These are phyloP conservation scores for Exophiala phaeomuriformis DNA, from an alignment of 2,329 filamentous ascomycete genomes.

Conservation along the genomic window DNA sequence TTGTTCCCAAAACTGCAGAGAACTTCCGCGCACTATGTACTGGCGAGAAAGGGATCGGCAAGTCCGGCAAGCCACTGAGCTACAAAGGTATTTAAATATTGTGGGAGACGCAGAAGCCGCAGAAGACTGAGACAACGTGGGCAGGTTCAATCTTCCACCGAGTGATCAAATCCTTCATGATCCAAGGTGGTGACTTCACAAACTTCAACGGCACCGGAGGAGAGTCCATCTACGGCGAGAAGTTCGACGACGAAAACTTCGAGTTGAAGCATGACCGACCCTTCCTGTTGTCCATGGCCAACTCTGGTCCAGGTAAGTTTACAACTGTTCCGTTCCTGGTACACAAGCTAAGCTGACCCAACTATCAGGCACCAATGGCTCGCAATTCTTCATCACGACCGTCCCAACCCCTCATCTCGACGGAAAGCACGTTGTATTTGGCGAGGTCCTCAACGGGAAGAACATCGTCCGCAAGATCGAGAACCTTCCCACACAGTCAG, in stretches of 20 bases:
- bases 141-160: constrained; percentile 80
- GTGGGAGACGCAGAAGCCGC: neutral
- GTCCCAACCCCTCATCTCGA: constrained; percentile 92
- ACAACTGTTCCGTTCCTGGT: neutral
- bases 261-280: constrained; percentile 83
- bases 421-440: constrained; percentile 95
- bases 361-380: constrained; percentile 74
- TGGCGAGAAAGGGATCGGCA: constrained; percentile 81
- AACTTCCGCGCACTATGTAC: constrained; percentile 95
- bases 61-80: constrained; percentile 74
- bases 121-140: constrained; percentile 1
- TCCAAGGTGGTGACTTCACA: constrained; percentile 96
- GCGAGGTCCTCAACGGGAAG: constrained; percentile 88
- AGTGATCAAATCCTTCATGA: constrained; percentile 98
- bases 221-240: constrained; percentile 94
- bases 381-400: constrained; percentile 97
- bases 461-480: constrained; percentile 84
- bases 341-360: constrained; percentile 5
- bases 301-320: constrained; percentile 73
- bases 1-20: constrained; percentile 90
- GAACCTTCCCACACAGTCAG: constrained; percentile 64
- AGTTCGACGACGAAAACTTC: constrained; percentile 97
- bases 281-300: constrained; percentile 95
- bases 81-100: constrained; percentile 59
- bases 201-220: constrained; percentile 89